Base-by-base conservation (phyloP, 441 rosid species). In the Sinapis alba region DNA sequence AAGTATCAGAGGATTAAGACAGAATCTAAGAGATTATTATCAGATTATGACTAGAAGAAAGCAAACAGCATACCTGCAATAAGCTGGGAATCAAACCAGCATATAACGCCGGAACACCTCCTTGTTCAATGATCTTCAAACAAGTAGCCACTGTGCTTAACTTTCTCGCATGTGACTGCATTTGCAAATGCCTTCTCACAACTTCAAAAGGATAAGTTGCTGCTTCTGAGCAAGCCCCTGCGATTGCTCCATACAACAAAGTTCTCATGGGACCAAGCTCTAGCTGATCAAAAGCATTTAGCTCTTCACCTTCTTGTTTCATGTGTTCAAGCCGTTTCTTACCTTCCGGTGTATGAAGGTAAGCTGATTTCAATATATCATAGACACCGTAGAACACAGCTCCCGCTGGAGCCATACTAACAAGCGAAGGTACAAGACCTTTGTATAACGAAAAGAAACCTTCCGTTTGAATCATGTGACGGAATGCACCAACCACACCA, bases 371-470 rank as follows among this genome's bases (percentile, higher is more conserved):
- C 50, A 94, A 57, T 15, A 94, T 89, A 78, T 94, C 95, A 21
- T 92, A 94, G 47, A 94, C 97, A 65, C 98, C 97, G 57, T 92
- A 94, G 80, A 87, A 94, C 77, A 92, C 97, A 6, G 97, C 98
- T 50, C 97, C 95, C 3, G 97, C 85, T 64, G 98, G 98, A 57
- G 98, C 98, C 97, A 94, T 91, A 79, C 93, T 88, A 64, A 86
- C 83, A n/a, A 94, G 70, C 18, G 98, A 86, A 34, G 97, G 97
- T 41, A 87, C 70, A 62, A 94, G 84, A 74, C 97, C 98, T 87
- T 94, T 92, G 68, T 90, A 92, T 64, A 94, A 85, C 60, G 98
- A 92, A 63, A 87, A 89, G 87, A 91, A 88, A 20, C 97, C 98
- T 86, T 94, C 95, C 0, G 91, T 86, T 24, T 68, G 89, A 76